phyloP scores from a whole-genome alignment of 2,329 filamentous ascomycete species.

The Myriosclerotinia scirpicola region DNA sequence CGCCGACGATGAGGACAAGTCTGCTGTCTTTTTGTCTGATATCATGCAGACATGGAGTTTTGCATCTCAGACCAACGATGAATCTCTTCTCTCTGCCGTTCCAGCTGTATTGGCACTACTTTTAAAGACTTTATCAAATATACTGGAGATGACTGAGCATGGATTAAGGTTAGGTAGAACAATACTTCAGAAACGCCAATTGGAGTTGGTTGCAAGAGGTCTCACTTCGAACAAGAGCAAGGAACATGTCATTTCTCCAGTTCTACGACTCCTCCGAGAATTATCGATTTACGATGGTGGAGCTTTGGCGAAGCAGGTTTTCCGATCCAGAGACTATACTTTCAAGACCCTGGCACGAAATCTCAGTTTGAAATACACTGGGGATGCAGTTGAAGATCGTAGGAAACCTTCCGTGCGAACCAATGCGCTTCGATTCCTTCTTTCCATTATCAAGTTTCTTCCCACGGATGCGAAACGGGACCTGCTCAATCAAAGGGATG shows the following conservation, averaged over 20 bases:
- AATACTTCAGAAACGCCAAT: slow-evolving; percentile 75
- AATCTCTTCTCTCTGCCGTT: slow-evolving; percentile 76
- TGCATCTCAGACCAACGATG: slow-evolving; percentile 75
- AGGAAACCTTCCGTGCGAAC: slow-evolving; percentile 77
- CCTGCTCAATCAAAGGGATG: slow-evolving; percentile 71
- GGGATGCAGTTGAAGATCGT: slow-evolving; percentile 60
- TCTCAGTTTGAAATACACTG: slow-evolving; percentile 65
- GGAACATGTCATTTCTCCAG: slow-evolving; percentile 85
- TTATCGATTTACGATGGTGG: slow-evolving; percentile 85
- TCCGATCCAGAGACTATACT: slow-evolving; percentile 74
- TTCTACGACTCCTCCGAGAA: slow-evolving; percentile 80
- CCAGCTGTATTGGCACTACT: slow-evolving; percentile 80
- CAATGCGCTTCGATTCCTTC: slow-evolving; percentile 77
- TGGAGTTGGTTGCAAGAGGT: slow-evolving; percentile 77
- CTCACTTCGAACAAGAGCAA: slow-evolving; percentile 79
- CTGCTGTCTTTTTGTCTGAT: slow-evolving; percentile 68
- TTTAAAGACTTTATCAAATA: slow-evolving; percentile 71
- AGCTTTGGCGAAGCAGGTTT: slow-evolving; percentile 72
- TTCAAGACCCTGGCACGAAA: slow-evolving; percentile 80
- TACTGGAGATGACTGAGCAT: slow-evolving; percentile 71
- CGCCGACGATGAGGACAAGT: slow-evolving; percentile 52
- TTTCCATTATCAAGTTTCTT: slow-evolving; percentile 77
- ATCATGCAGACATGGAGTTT: slow-evolving; percentile 87
- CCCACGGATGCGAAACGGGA: slow-evolving; percentile 76
- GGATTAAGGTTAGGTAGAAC: slow-evolving; percentile 79